Evolutionary conservation across 208 protist species (phyloP), one percentile per base, ranked within the genome.

Genomic region (Jaenimonas drosophilae): DNA sequence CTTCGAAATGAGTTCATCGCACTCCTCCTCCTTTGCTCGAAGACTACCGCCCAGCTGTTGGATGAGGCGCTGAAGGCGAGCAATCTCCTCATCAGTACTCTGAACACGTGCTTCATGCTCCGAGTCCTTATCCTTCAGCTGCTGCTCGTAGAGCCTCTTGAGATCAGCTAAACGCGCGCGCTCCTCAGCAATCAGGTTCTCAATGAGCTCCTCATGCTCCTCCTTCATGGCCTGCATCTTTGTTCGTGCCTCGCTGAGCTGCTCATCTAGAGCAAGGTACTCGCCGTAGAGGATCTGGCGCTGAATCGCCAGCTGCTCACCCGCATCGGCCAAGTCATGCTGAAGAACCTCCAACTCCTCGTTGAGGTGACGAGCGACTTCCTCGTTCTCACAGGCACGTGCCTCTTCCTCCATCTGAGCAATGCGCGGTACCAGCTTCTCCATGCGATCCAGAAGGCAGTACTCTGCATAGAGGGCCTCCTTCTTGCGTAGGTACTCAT

Each of bases 381-480:
- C 73, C 19, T 87, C 79, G 49, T 87, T 65, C 17, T 49, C 25
- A 40, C 53, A 54, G 27, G 55, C 34, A 21, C 61, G 63, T 24
- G 79, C 67, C 50, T 77, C 53, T 33, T 46, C 59, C 43, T 92
- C 76, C 2, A 92, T 44, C 43, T 85, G 63, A 14, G 68, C 62
- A 26, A 85, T 85, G 14, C 68, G 71, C 14, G 46, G 47, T 6
- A 85, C 70, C 21, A 81, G 56, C 51, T 75, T 64, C 31, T 85
- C 60, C 33, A 79, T 70, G 24, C 53, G 80, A 9, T 67, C 62
- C 31, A 86, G 64, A 23, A 92, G 57, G 41, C 89, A 65, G 39
- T 82, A 83, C 55, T 84, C 77, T 14, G 60, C 48, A 49, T 74
- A 79, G 9, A 88, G 66, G 24, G 79, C 79, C 55, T 84, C 79